Base-by-base conservation (phyloP, 2,329 filamentous ascomycete species). In the Cadophora malorum region DNA sequence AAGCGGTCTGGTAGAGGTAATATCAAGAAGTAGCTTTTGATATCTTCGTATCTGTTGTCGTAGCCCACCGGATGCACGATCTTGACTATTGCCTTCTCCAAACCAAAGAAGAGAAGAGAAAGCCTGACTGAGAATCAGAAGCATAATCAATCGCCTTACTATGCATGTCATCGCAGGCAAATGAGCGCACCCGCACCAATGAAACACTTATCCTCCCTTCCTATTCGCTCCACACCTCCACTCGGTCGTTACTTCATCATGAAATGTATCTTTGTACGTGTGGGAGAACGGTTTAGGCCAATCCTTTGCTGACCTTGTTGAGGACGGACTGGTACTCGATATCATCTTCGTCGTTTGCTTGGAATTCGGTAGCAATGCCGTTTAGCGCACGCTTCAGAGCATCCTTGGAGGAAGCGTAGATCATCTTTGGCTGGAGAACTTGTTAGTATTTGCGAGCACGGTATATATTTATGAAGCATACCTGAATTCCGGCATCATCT, bases 341-440 rank as follows among this genome's bases (percentile, higher is more conserved):
- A 80, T 95, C 92, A 80, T 93, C 91, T 74, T 83, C 81, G 80
- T 95, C 92, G 84, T 94, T 94, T 83, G 91, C 92, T 85, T 96
- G 92, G 76, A 94, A 85, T 80, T 95, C 92, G 76, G 84, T 83
- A 70, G 90, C 90, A 75, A 95, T 83, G 72, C 91, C 92, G 78
- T 88, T 91, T 72, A 96, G 87, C 62, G 91, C 81, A 80, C 90
- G 90, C 87, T 94, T 95, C 74, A 96, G 86, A 69, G 91, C 90
- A 77, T 94, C 91, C 85, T 95, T 96, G 81, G 92, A 96, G 63
- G 92, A 92, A 76, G 92, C 91, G 85, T 95, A 96, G 81, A 94
- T 86, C 92, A 96, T 96, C 86, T 94, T 94, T 81, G 90, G 86
- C 92, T 94, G 74, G 67, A 56, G 10, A n/a, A 55, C n/a, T 41